Evolutionary conservation across 805 yeast species (phyloP), one percentile per base, ranked within the genome.

Genomic region (baker's yeast (Saccharomyces cerevisiae)): DNA sequence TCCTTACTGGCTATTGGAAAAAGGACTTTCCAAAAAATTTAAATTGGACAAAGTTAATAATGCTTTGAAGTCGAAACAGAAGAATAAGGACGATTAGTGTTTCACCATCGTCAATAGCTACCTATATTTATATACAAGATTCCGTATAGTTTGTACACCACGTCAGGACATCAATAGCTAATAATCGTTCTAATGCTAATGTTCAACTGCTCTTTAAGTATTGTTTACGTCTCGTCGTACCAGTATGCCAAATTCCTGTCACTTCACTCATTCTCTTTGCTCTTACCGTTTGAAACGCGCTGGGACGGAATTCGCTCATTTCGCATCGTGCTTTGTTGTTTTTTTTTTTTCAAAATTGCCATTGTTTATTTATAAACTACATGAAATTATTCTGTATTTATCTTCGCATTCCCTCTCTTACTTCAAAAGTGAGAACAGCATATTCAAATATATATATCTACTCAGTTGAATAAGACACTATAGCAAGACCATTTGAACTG

Each of bases 1-100:
- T 17, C 88, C 87, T 11, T 70, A 78, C 50, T 75, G 75, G 61
- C 36, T 82, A 13, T 58, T 76, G n/a, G 83, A 79, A 56, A 59
- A 56, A 50, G 65, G 61, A 0, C 65, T 82, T 17, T 61, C 70
- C 10, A 66, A 67, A 41, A 76, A 76, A 61, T 79, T 79, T 60
- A 72, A 71, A 51, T 60, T 79, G 32, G 56, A 52, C 29, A 69
- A 69, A 9, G 70, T 74, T 11, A 73, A 70, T 59, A 59, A 55
- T 5, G 66, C 63, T 4, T 58, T 75, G 14, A 57, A 59, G 22
- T 36, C 10, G 11, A 57, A 60, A 51, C 63, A 58, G 50, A 36
- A 21, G 43, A 36, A 21, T 4, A 36, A 36, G 24, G 43, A 10
- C 43, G 43, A 36, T 36, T 36, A 36, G 43, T 17, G 24, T 17